Base-by-base conservation (phyloP, 768 basidiomycete genomes). In the Chiua virens region DNA sequence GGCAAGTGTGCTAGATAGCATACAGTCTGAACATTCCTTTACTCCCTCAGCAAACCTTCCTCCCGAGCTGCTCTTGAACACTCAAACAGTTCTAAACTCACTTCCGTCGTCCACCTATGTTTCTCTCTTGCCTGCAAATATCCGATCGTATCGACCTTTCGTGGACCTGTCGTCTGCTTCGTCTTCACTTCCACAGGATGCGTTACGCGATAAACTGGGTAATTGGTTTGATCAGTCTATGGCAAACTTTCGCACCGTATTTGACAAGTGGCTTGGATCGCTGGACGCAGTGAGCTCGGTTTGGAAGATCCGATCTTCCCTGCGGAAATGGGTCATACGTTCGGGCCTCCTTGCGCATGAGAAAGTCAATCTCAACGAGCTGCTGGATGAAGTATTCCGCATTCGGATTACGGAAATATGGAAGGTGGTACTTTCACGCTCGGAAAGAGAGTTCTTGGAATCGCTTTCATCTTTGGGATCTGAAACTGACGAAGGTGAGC, bases 91-190 rank as follows among this genome's bases (percentile, higher is more conserved):
- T 23, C 75, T 98, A 18, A 73, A 78, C 22, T 77, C 78, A 9
- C 77, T 96, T 21, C 92, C 92, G 0, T 93, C 94, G 0, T 87
- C 92, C 0, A 82, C 87, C 22, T 89, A 93, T 56, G 83, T 94
- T 54, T 79, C 85, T 15, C 78, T 91, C 47, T 78, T 98, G 0
- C 92, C 93, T 0, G 62, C 75, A 1, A 79, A 74, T 52, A 79
- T 98, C 53, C 79, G 79, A 56, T 77, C 80, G 5, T 97, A 94
- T 68, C 89, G 85, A 59, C 94, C 94, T 9, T 95, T 90, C 66
- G 80, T 96, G 53, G 87, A 93, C 59, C 70, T 85, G 7, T 72
- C 76, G 9, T 83, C 89, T 1, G 66, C 81, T 0, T 80, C 82
- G 4, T 75, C 83, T 17, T 73, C 74, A 3, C 67, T 85, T 21